A percentile compares a stretch with the other conserved stretches of the same genome.
Evolutionary conservation across 2,329 filamentous ascomycete genomes (phyloP).

Genomic region (Furcasterigmium furcatum): DNA sequence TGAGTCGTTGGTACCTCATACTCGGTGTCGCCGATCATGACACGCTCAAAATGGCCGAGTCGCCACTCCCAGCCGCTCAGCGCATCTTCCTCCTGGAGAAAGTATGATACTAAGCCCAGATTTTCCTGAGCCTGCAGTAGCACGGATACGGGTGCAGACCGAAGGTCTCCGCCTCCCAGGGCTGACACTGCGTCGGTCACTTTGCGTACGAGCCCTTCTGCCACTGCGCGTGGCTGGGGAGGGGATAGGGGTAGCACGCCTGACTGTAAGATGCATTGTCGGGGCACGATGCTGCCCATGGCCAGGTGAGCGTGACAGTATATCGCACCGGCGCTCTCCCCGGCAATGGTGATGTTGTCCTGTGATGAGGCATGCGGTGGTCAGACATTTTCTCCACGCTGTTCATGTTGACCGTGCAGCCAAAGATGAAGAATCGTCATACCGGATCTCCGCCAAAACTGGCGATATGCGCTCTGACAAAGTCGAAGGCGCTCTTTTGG

Average conservation of each 20-base stretch:
- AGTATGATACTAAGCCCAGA: constrained; percentile 35
- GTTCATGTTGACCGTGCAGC: no score
- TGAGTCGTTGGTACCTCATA: constrained; percentile 27
- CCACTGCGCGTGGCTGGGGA: constrained; percentile 24
- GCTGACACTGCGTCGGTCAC: background rate
- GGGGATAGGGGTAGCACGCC: constrained; percentile 39
- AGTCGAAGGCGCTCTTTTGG: constrained; percentile 28
- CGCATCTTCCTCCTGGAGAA: constrained; percentile 32
- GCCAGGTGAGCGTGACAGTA: constrained; percentile 39
- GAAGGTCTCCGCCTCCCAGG: constrained; percentile 9
- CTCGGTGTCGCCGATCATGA: constrained; percentile 39
- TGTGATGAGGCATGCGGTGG: constrained; percentile 12
- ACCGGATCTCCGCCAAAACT: constrained; percentile 24
- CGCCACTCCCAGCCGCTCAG: constrained; percentile 31
- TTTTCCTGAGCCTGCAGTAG: constrained; percentile 29
- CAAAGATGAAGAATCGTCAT: background rate
- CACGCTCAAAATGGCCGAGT: constrained; percentile 24
- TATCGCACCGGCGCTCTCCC: constrained; percentile 42
- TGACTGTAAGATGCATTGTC: constrained; percentile 32
- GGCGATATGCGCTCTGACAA: constrained; percentile 18
- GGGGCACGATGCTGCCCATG: constrained; percentile 23
- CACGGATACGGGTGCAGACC: constrained; percentile 19
- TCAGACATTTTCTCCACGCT: no score
- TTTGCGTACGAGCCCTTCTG: background rate
- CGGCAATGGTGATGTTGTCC: constrained; percentile 35